Base-by-base conservation (phyloP, 1,139 yeast species). In the Hemisphaericaspora lyxosophila region DNA sequence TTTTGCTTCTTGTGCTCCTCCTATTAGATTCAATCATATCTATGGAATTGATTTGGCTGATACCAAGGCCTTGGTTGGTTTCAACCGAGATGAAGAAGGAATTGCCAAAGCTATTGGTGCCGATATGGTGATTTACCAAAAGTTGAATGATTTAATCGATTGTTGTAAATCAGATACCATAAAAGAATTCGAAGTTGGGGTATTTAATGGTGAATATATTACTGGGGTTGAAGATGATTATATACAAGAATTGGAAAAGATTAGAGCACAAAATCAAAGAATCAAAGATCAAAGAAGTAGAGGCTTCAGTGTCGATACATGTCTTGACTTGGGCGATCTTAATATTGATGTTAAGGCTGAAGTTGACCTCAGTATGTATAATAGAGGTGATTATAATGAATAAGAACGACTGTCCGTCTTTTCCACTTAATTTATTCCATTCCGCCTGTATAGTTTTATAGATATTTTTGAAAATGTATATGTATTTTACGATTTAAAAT, bases 1-100 rank as follows among this genome's bases (percentile, higher is more conserved):
- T 60, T 85, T 94, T 62, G 98, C 98, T 0, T 86, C 96, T 15
- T 94, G 97, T 59, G 96, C 98, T 18, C 98, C 98, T 25, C 95
- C 97, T 20, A 92, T 92, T 56, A 80, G 98, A 62, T 81, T 74
- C 65, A 92, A 92, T 66, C 98, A 92, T 60, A 88, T 92, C 45
- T 94, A 94, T 60, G 98, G 98, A 60, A 92, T 92, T 51, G 98
- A 92, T 67, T 75, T 92, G 47, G 97, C 98, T 23, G 97, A 92
- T 55, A 87, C 95, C 40, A 86, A 82, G 64, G 97, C 96, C 7
- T 74, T 92, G 36, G 97, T 92, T 36, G 98, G 97, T 7, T 92
- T 78, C 62, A 72, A 83, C 51, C 78, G 86, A 53, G 67, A 79
- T 19, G 92, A 82, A 47, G 80, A 77, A 2, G 87, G 85, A 56